These are phyloP conservation scores for Lepidium didymum DNA, from an alignment of 345 rosid species.

Conservation along the genomic window DNA sequence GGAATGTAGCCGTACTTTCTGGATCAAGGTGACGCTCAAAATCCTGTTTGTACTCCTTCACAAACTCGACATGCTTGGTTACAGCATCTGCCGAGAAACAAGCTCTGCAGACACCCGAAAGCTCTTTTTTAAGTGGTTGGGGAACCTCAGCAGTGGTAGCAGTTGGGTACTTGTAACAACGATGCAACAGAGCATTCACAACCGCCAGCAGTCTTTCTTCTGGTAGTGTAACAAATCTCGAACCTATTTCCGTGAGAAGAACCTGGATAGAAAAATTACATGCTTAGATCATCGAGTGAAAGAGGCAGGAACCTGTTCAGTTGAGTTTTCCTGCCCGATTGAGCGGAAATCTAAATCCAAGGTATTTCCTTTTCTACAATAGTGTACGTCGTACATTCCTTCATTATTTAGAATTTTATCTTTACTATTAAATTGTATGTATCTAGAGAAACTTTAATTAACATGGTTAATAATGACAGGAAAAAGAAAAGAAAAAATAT, in stretches of 20 bases:
- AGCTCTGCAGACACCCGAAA: constrained; percentile 97
- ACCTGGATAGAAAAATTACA: constrained; percentile 41
- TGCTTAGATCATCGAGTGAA: constrained; percentile 4
- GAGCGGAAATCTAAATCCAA: neutral
- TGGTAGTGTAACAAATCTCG: constrained; percentile 91
- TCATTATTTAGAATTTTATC: neutral
- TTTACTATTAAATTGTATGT: neutral
- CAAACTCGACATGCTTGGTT: constrained; percentile 94
- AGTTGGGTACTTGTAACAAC: constrained; percentile 97
- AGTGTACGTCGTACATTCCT: neutral
- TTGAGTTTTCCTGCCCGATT: neutral
- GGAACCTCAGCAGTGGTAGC: constrained; percentile 99
- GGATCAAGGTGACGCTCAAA: constrained; percentile 99
- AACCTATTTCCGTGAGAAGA: constrained; percentile 92
- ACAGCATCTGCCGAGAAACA: constrained; percentile 99
- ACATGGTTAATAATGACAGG: neutral
- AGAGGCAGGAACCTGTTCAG: neutral
- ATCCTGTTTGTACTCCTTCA: constrained; percentile 94
- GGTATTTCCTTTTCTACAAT: neutral
- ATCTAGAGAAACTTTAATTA: neutral
- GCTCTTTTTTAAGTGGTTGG: constrained; percentile 94
- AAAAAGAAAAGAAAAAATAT: neutral
- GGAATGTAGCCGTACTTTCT: constrained; percentile 84
- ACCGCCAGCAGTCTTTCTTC: constrained; percentile 98
- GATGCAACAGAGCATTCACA: constrained; percentile 95